Evolutionary conservation across 371 early-diverging fungal genomes (phyloP), one percentile per base, ranked within the genome.

Genomic region (Saksenaea vasiformis): DNA sequence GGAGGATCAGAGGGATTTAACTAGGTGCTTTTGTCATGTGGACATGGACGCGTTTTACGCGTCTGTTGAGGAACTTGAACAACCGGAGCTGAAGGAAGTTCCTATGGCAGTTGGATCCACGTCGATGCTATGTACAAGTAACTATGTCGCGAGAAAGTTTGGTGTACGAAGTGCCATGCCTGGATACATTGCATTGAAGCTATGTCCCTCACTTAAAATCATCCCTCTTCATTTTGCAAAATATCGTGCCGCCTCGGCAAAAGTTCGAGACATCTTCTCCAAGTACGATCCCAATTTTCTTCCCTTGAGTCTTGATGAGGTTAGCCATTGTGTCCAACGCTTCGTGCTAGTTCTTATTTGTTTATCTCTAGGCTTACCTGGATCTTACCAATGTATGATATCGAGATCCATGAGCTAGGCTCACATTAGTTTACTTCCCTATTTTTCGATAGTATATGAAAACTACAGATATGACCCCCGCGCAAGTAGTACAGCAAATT

Each of bases 31-130:
- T 24, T 85, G 85, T 27, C 87, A 88, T 73, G 74, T 91, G 36
- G 90, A 89, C 68, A 90, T 89, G 89, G 84, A 82, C 55, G 87
- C 91, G 1, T 92, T 89, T 54, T 92, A 89, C 68, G 91, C 91
- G 0, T 82, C 87, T 0, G 87, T 90, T 1, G 91, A 92, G 73
- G 88, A 87, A 72, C 76, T 87, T 3, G 88, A 87, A 36, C 64
- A 82, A 2, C 89, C 90, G 0, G 76, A 68, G 14, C 39, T 87
- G n/a, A 80, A 76, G 35, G 62, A 60, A 7, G 71, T 82, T 31
- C 91, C 92, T 2, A 87, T 91, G 87, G 92, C 88, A 8, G 91
- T 92, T 17, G 92, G 92, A 17, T 77, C 74, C 7, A 69, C 73
- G 55, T 64, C 73, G 2, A 90, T 91, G 84, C 60, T 91, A 5